A percentile compares a stretch with the other conserved stretches of the same genome.
phyloP scores from a whole-genome alignment of 257 asterid species.

The Fraxinus anomala region DNA sequence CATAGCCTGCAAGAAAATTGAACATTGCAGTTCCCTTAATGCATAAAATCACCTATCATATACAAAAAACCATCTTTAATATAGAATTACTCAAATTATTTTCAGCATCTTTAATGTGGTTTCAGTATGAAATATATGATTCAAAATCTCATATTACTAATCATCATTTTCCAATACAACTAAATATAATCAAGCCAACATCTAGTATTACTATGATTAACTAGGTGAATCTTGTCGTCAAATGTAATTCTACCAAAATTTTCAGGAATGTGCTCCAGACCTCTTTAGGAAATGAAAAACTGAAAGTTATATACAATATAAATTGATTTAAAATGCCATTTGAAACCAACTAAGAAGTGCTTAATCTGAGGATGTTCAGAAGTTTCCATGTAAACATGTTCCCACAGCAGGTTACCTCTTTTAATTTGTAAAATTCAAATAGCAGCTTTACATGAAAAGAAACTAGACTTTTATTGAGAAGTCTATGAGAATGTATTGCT shows the following conservation, averaged over 20 bases:
- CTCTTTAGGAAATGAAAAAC: background rate
- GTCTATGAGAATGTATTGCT: background rate
- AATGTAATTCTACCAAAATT: background rate
- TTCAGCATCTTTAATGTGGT: background rate
- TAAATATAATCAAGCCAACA: background rate
- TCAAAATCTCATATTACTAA: background rate
- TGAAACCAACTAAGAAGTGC: background rate
- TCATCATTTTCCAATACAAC: background rate
- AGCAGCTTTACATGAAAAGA: background rate
- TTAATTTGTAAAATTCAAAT: background rate
- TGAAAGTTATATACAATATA: background rate
- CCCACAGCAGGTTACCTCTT: background rate
- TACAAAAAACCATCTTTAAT: slow-evolving; percentile 4
- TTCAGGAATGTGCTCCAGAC: background rate
- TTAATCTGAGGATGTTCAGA: background rate
- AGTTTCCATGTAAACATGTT: background rate
- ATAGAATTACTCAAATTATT: background rate
- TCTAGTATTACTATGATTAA: background rate
- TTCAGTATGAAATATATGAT: background rate
- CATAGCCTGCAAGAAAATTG: slow-evolving; percentile 66
- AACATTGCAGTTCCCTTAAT: slow-evolving; percentile 2
- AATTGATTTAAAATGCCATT: background rate
- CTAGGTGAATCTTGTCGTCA: background rate
- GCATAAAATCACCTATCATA: background rate
- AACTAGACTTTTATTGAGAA: background rate